A percentile compares a stretch with the other conserved stretches of the same genome.
Evolutionary conservation across 2,329 filamentous ascomycete species (phyloP).

Genomic region (Emergomyces orientalis): DNA sequence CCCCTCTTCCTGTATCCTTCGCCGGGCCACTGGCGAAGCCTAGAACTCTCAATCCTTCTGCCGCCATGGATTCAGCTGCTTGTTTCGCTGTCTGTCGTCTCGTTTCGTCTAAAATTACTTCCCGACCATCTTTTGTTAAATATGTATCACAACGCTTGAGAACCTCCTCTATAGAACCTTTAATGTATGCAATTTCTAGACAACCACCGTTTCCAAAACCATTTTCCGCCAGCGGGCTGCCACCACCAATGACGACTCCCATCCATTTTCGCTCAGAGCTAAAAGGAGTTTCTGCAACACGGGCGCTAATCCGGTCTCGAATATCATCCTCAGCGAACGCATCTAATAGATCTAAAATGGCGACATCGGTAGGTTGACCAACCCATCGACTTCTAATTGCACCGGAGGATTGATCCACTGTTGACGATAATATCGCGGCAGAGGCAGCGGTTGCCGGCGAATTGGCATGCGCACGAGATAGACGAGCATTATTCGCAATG

Average conservation of each 20-base stretch:
- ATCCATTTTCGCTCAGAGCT: constrained; percentile 99
- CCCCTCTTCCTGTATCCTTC: constrained; percentile 37
- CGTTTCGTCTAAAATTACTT: constrained; percentile 71
- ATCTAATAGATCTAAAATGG: constrained; percentile 89
- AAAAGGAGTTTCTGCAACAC: constrained; percentile 81
- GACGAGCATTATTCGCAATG: constrained; percentile 85
- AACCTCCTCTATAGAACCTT: constrained; percentile 83
- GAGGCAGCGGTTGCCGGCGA: constrained; percentile 61
- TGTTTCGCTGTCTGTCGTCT: constrained; percentile 64
- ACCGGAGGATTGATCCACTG: constrained; percentile 52
- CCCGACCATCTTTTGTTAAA: constrained; percentile 72
- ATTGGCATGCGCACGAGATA: constrained; percentile 63
- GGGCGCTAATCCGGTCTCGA: constrained; percentile 71
- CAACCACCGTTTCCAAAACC: constrained; percentile 38
- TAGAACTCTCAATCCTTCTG: constrained; percentile 79
- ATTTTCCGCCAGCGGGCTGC: constrained; percentile 40
- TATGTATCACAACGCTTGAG: constrained; percentile 84
- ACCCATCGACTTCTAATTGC: constrained; percentile 79
- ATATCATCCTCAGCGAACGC: constrained; percentile 85
- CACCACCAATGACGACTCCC: constrained; percentile 72
- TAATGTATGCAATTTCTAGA: constrained; percentile 83
- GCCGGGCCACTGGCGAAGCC: constrained; percentile 83
- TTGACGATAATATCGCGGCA: constrained; percentile 77
- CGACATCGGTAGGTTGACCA: constrained; percentile 93
- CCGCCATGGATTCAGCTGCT: constrained; percentile 78